Conservation (phyloP, 805 yeast genomes). For the Cyberlindnera lachancei region DNA sequence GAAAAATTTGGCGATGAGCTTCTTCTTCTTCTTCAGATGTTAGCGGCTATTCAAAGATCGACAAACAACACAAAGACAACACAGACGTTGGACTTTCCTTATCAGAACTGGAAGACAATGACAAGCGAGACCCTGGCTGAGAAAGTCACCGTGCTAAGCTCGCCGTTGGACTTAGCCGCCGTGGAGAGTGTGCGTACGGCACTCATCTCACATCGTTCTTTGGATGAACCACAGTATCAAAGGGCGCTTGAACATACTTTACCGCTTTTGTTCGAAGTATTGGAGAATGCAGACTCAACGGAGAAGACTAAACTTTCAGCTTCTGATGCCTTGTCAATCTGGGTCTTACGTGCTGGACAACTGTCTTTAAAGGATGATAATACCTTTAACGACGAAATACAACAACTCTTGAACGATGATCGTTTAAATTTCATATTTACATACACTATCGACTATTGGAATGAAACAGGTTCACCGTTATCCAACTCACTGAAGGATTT, state of each 20-base stretch:
- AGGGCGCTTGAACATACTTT: conserved; percentile 15
- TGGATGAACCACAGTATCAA: conserved; percentile 7
- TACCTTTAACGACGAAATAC: conserved; percentile 6
- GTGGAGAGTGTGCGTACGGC: conserved; percentile 7
- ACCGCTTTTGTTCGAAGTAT: conserved; percentile 25
- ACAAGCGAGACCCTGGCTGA: too few relatives aligned
- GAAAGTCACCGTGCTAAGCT: too few relatives aligned
- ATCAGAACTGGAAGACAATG: too few relatives aligned
- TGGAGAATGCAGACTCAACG: conserved; percentile 27
- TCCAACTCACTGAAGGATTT: conserved; percentile 62
- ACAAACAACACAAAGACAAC: too few relatives aligned
- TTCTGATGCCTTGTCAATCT: conserved; percentile 57
- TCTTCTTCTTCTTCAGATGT: too few relatives aligned
- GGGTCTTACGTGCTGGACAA: conserved; percentile 53
- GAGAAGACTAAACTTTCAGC: conserved; percentile 34
- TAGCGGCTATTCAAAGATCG: too few relatives aligned
- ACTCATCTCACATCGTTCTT: conserved; percentile 14
- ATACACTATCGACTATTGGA: conserved; percentile 62
- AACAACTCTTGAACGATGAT: conserved; percentile 11
- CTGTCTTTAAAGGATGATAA: conserved; percentile 13
- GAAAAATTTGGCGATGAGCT: too few relatives aligned
- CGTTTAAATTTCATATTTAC: conserved; percentile 32
- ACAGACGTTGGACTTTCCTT: too few relatives aligned
- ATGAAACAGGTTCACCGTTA: conserved; percentile 61
- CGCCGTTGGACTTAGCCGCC: conserved; percentile 5